A percentile compares a stretch with the other conserved stretches of the same genome.
phyloP scores from a whole-genome alignment of 441 rosid genomes.

The Populus trichocarpa region DNA sequence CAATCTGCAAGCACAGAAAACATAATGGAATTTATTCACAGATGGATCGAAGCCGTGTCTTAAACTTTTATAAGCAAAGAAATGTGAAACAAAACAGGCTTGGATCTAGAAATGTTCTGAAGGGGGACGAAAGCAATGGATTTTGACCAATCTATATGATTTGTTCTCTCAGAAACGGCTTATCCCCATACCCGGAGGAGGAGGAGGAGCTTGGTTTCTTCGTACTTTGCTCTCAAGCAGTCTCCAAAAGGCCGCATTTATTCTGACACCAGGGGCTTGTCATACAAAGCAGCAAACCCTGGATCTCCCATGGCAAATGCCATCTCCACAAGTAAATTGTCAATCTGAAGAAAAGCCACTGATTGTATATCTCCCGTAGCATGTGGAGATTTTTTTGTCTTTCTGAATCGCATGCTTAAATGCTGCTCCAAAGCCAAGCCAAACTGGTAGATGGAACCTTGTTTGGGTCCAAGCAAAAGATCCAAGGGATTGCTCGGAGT shows the following conservation, averaged over 20 bases:
- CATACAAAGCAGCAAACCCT: conserved; percentile 72
- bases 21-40: not conserved
- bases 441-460: conserved; percentile 88
- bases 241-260: conserved; percentile 72
- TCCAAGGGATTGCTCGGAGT: conserved; percentile 93
- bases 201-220: conserved; percentile 62
- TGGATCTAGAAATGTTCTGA: no score
- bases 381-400: conserved; percentile 59
- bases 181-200: conserved; percentile 62
- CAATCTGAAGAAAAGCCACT: conserved; percentile 92
- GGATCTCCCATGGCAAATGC: conserved; percentile 96
- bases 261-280: conserved; percentile 74
- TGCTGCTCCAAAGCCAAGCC: conserved; percentile 93
- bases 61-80: not conserved
- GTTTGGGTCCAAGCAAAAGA: conserved; percentile 96
- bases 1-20: conserved; percentile 37
- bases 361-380: conserved; percentile 79
- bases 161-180: no score
- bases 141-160: not conserved
- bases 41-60: not conserved
- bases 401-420: conserved; percentile 55
- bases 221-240: conserved; percentile 49
- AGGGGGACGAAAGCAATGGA: no score
- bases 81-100: no score
- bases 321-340: conserved; percentile 93